A percentile compares a stretch with the other conserved stretches of the same genome.
Conservation (phyloP, 176 grass and related monocot genomes). For the Juncus inflexus region DNA sequence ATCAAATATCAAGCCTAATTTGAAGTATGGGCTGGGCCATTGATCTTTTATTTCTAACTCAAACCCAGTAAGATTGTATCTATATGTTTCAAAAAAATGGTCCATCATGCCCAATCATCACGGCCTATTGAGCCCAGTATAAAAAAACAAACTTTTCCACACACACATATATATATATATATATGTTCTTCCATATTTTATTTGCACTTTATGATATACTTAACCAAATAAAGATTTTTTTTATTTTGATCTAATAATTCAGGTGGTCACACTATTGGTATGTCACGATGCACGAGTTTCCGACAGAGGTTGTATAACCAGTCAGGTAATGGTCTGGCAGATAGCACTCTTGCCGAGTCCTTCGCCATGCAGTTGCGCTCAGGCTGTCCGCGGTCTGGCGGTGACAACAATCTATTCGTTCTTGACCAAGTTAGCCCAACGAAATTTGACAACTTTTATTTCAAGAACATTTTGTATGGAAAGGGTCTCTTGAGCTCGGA, state of each 20-base stretch:
- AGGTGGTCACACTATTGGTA: conserved; percentile 42
- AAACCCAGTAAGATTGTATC: no score
- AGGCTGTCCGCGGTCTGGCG: conserved; percentile 32
- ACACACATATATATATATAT: no score
- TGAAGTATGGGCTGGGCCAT: no score
- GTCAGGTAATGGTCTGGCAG: conserved; percentile 31
- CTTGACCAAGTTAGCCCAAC: conserved; percentile 33
- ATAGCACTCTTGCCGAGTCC: conserved; percentile 24
- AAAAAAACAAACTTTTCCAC: no score
- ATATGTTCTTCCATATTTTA: no score
- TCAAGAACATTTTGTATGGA: conserved; percentile 39
- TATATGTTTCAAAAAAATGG: no score
- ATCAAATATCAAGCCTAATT: no score
- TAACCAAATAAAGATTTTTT: no score
- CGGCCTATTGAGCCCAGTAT: no score
- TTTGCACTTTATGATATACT: no score
- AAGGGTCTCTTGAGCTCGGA: conserved; percentile 44
- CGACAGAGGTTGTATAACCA: conserved; percentile 40
- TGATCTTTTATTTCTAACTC: no score
- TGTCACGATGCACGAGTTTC: conserved; percentile 39
- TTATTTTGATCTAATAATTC: neutral
- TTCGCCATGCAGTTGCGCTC: conserved; percentile 27
- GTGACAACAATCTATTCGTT: conserved; percentile 32
- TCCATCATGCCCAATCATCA: no score
- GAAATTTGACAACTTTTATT: conserved; percentile 51